A percentile compares a stretch with the other conserved stretches of the same genome.
These are phyloP conservation scores for Cryptosporidium sp. DNA, from an alignment of 169 alveolate species.

Conservation along the genomic window DNA sequence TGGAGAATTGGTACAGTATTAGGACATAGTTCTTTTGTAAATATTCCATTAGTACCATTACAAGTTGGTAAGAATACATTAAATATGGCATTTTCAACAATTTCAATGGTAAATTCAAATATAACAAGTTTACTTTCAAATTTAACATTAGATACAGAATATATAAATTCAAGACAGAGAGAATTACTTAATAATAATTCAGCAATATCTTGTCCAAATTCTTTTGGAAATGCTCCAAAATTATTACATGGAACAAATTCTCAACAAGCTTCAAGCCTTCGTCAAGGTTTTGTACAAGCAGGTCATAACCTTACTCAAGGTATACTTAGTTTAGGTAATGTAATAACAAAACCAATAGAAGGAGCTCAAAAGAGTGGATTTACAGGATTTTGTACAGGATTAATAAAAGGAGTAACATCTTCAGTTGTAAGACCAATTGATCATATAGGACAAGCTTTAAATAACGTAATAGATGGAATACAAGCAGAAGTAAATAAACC, in stretches of 20 bases:
- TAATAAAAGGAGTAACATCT: constrained; percentile 92
- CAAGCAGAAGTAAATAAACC: constrained; percentile 87
- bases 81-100: constrained; percentile 90
- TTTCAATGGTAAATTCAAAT: constrained; percentile 88
- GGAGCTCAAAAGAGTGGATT: constrained; percentile 92
- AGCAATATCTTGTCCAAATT: neutral
- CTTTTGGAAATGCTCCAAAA: constrained; percentile 2
- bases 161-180: constrained; percentile 88
- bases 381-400: constrained; percentile 90
- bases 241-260: neutral
- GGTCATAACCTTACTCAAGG: constrained; percentile 91
- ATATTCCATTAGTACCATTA: constrained; percentile 89
- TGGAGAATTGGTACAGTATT: constrained; percentile 85
- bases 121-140: constrained; percentile 87
- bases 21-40: constrained; percentile 90
- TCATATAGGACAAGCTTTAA: constrained; percentile 91
- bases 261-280: constrained; percentile 80
- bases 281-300: constrained; percentile 88
- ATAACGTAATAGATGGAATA: constrained; percentile 89
- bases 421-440: constrained; percentile 92
- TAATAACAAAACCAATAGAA: constrained; percentile 91
- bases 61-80: constrained; percentile 89
- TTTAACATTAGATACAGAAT: constrained; percentile 90
- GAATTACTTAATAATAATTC: constrained; percentile 57
- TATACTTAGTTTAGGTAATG: constrained; percentile 86